A percentile compares a stretch with the other conserved stretches of the same genome.
These are phyloP conservation scores for Acorus gramineus DNA, from an alignment of 106 monocot species.

Conservation along the genomic window DNA sequence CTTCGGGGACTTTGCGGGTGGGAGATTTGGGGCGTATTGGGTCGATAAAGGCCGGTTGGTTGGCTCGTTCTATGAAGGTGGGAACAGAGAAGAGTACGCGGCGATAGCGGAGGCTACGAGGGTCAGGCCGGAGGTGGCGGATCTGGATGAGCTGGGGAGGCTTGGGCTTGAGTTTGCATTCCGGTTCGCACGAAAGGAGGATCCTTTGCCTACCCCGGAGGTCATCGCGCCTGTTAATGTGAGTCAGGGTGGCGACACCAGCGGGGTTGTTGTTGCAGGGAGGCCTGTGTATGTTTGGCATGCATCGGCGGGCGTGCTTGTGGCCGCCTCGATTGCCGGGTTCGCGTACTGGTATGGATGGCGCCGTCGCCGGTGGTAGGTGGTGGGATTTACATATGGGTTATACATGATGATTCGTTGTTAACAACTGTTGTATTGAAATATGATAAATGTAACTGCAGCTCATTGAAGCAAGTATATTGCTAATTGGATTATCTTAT, in stretches of 20 bases:
- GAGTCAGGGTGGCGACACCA: not conserved
- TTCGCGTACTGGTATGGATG: slow-evolving; percentile 80
- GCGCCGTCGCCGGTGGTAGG: slow-evolving; percentile 45
- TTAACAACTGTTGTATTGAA: no score
- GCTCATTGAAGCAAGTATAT: no score
- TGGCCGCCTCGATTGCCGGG: slow-evolving; percentile 45
- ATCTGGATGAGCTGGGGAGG: slow-evolving; percentile 41
- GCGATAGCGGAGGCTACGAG: slow-evolving; percentile 58
- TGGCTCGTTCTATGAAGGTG: slow-evolving; percentile 89
- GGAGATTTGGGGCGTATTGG: slow-evolving; percentile 87
- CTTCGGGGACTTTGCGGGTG: slow-evolving; percentile 49
- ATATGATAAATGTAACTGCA: no score
- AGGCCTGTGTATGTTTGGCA: slow-evolving; percentile 42
- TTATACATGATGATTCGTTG: slow-evolving; percentile 1
- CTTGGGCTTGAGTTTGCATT: slow-evolving; percentile 57
- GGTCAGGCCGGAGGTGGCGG: slow-evolving; percentile 24
- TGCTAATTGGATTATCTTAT: no score
- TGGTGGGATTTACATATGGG: not conserved
- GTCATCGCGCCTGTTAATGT: no score
- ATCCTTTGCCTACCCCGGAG: no score
- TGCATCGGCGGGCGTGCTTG: slow-evolving; percentile 51
- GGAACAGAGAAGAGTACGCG: slow-evolving; percentile 65
- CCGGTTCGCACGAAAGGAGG: slow-evolving; percentile 1
- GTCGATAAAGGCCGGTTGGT: slow-evolving; percentile 40
- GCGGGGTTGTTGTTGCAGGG: slow-evolving; percentile 17